A percentile compares a stretch with the other conserved stretches of the same genome.
Conservation (phyloP, 768 basidiomycete species). For the Pisolithus sp. region DNA sequence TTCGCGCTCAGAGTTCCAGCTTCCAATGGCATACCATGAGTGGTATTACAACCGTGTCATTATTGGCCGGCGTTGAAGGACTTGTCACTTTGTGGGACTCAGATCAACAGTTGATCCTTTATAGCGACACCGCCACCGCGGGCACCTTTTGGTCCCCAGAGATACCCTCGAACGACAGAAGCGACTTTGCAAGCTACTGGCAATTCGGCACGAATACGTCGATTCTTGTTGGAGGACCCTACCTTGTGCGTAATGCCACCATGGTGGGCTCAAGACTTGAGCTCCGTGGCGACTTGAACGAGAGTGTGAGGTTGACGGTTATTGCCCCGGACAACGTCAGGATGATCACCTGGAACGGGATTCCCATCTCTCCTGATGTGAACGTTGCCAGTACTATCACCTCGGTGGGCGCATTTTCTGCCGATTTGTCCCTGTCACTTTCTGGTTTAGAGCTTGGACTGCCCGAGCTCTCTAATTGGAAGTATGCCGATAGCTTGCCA, state of each 20-base stretch:
- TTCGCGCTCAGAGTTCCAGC: constrained; percentile 18
- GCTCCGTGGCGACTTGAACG: constrained; percentile 64
- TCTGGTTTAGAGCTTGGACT: constrained; percentile 29
- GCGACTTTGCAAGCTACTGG: constrained; percentile 58
- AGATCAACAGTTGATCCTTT: constrained; percentile 59
- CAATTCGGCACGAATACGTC: constrained; percentile 66
- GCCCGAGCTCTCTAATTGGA: constrained; percentile 63
- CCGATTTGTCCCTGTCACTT: constrained; percentile 33
- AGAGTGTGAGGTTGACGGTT: constrained; percentile 50
- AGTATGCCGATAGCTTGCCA: constrained; percentile 67
- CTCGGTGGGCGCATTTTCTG: constrained; percentile 42
- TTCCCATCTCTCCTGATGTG: constrained; percentile 31
- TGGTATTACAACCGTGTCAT: constrained; percentile 39
- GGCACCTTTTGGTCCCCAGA: constrained; percentile 74
- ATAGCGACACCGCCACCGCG: constrained; percentile 57
- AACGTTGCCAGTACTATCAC: constrained; percentile 25
- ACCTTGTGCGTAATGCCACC: constrained; percentile 53
- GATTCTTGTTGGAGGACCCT: constrained; percentile 59
- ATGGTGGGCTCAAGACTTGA: constrained; percentile 46
- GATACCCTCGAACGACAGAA: constrained; percentile 35
- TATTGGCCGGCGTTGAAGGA: constrained; percentile 52
- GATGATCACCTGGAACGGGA: constrained; percentile 70
- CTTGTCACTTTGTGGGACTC: constrained; percentile 64
- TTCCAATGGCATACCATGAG: constrained; percentile 21
- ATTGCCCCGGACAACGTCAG: constrained; percentile 51